Conservation (phyloP, 2,329 filamentous ascomycete genomes). For the Colletotrichum spaethianum region DNA sequence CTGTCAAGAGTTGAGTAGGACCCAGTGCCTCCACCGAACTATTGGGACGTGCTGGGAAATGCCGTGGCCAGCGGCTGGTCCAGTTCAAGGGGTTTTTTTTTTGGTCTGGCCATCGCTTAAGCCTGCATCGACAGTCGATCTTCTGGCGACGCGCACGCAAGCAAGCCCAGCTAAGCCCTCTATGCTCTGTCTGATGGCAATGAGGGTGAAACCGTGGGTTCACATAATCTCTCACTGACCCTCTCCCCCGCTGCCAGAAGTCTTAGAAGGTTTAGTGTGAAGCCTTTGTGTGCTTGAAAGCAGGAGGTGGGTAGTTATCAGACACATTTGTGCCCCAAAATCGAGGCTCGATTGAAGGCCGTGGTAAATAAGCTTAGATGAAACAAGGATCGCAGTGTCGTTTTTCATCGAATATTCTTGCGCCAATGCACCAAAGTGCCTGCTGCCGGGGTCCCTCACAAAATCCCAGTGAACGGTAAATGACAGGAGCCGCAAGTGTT, state of each 20-base stretch:
- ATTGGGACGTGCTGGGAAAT: slow-evolving; percentile 35
- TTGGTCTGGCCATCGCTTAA: slow-evolving; percentile 22
- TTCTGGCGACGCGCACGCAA: neutral
- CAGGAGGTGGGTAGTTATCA: neutral
- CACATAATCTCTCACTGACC: neutral
- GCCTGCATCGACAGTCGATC: slow-evolving; percentile 30
- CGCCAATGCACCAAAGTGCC: neutral
- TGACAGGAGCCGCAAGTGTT: slow-evolving; percentile 26
- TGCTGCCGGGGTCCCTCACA: slow-evolving; percentile 1
- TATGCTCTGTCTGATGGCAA: neutral
- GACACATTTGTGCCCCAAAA: neutral
- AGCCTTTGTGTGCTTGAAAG: neutral
- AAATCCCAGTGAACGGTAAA: neutral
- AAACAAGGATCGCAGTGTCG: slow-evolving; percentile 31
- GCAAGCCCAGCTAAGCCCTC: neutral
- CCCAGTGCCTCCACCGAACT: slow-evolving; percentile 38
- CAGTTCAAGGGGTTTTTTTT: neutral
- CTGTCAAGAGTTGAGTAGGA: slow-evolving; percentile 16
- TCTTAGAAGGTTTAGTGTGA: neutral
- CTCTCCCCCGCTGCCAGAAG: neutral
- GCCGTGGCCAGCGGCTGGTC: slow-evolving; percentile 1
- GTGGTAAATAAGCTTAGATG: slow-evolving; percentile 36
- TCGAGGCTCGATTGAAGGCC: neutral
- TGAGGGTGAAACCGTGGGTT: neutral
- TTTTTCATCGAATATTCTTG: slow-evolving; percentile 8